A percentile compares a stretch with the other conserved stretches of the same genome.
phyloP scores from a whole-genome alignment of 2,329 filamentous ascomycete species.

The Xylaria sp. region DNA sequence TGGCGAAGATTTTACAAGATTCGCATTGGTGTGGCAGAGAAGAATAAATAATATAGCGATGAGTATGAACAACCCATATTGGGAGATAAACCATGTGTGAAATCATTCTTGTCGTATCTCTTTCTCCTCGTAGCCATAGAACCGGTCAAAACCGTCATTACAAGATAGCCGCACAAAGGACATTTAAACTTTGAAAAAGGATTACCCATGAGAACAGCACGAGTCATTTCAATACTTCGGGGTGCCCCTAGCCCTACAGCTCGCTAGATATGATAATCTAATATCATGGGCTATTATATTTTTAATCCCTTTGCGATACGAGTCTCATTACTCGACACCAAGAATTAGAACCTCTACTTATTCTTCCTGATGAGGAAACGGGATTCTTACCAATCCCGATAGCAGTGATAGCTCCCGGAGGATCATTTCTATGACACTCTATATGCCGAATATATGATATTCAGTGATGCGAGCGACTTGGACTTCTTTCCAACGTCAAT shows the following conservation, averaged over 20 bases:
- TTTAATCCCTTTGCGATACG: background rate
- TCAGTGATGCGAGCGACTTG: background rate
- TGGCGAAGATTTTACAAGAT: background rate
- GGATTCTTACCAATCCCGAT: background rate
- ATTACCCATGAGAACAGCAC: background rate
- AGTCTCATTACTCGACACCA: background rate
- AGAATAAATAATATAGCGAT: background rate
- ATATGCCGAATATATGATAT: constrained; percentile 2
- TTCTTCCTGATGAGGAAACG: background rate
- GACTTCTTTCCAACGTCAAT: background rate
- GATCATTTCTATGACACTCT: background rate
- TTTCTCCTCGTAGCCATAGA: background rate
- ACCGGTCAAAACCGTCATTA: background rate
- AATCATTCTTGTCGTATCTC: background rate
- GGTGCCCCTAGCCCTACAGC: background rate
- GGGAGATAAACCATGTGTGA: background rate
- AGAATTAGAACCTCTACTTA: background rate
- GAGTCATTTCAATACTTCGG: too few species aligned
- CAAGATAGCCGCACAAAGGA: background rate
- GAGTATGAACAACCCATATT: background rate
- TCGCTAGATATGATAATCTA: background rate
- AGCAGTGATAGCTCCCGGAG: background rate
- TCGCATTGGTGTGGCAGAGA: background rate
- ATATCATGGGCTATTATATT: background rate
- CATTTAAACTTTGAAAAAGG: too few species aligned